These are phyloP conservation scores for Leccinellum rugosiceps DNA, from an alignment of 768 basidiomycete species.

Conservation along the genomic window DNA sequence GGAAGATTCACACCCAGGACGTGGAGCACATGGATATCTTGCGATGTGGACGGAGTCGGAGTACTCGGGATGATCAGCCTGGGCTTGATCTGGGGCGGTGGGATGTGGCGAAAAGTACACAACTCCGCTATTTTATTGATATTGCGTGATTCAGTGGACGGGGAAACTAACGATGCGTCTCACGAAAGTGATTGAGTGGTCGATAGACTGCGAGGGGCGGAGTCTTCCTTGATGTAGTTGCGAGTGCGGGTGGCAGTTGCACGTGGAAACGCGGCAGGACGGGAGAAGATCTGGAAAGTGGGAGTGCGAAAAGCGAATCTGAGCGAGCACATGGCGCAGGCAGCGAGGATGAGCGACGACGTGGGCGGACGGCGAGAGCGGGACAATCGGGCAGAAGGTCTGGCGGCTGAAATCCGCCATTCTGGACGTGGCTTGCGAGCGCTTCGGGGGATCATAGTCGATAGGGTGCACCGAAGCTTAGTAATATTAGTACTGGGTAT, in stretches of 20 bases:
- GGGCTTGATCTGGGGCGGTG: conserved; percentile 22
- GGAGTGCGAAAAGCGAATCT: conserved; percentile 25
- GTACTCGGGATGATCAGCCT: conserved; percentile 23
- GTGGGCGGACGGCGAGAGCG: conserved; percentile 8
- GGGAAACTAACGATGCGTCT: background rate
- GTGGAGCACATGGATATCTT: conserved; percentile 30
- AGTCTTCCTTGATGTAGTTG: conserved; percentile 1
- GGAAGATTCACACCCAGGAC: conserved; percentile 31
- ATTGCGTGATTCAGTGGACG: conserved; percentile 13
- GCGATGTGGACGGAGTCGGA: conserved; percentile 31
- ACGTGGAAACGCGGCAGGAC: conserved; percentile 22
- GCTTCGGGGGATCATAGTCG: conserved; percentile 22
- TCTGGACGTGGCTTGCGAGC: conserved; percentile 13
- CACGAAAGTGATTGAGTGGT: conserved; percentile 4
- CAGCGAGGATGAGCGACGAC: conserved; percentile 13
- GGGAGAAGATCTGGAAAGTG: conserved; percentile 25
- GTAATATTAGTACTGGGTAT: conserved; percentile 8
- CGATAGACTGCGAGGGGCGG: background rate
- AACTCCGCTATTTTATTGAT: conserved; percentile 18
- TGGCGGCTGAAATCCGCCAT: conserved; percentile 16
- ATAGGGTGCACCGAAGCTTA: conserved; percentile 6
- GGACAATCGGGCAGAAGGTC: conserved; percentile 12
- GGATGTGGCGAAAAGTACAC: conserved; percentile 15
- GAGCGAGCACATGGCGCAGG: conserved; percentile 26
- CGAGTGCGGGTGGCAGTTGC: background rate